A percentile compares a stretch with the other conserved stretches of the same genome.
phyloP scores from a whole-genome alignment of 192 early-diverging fungal genomes.

The Mortierella hygrophila region DNA sequence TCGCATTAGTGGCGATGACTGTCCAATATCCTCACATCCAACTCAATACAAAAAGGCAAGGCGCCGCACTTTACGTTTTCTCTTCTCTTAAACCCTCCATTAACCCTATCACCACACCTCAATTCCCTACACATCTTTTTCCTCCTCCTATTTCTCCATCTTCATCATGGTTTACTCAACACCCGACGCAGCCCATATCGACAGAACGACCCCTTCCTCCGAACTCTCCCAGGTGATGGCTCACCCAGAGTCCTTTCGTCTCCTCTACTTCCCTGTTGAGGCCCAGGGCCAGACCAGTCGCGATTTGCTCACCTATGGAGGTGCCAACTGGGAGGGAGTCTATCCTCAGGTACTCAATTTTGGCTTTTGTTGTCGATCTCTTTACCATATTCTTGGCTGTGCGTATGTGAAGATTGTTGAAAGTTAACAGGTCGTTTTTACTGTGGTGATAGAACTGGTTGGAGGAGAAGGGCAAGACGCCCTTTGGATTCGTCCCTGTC shows the following conservation, averaged over 20 bases:
- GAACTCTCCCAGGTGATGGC: conserved; percentile 6
- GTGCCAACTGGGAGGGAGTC: conserved; percentile 23
- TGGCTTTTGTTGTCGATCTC: not conserved
- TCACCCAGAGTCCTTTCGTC: conserved; percentile 11
- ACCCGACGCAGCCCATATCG: not conserved
- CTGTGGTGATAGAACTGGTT: conserved; percentile 5
- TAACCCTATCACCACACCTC: not conserved
- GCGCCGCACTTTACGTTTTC: not conserved
- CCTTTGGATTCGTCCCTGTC: conserved; percentile 23
- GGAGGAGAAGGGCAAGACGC: conserved; percentile 12
- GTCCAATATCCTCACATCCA: not conserved
- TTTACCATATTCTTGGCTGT: not conserved
- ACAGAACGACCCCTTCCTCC: not conserved
- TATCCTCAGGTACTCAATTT: conserved; percentile 2
- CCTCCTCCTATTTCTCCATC: not conserved
- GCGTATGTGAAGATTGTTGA: not conserved
- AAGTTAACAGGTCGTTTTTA: not conserved
- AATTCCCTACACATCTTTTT: not conserved
- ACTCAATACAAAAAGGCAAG: not conserved
- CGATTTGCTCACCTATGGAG: conserved; percentile 16
- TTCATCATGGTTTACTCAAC: not conserved
- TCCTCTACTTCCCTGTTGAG: conserved; percentile 24
- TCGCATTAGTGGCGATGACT: not conserved
- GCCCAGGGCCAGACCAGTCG: conserved; percentile 17
- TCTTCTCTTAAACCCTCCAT: not conserved